phyloP scores from a whole-genome alignment of 345 rosid genomes.

The Euphorbia pulcherrima region DNA sequence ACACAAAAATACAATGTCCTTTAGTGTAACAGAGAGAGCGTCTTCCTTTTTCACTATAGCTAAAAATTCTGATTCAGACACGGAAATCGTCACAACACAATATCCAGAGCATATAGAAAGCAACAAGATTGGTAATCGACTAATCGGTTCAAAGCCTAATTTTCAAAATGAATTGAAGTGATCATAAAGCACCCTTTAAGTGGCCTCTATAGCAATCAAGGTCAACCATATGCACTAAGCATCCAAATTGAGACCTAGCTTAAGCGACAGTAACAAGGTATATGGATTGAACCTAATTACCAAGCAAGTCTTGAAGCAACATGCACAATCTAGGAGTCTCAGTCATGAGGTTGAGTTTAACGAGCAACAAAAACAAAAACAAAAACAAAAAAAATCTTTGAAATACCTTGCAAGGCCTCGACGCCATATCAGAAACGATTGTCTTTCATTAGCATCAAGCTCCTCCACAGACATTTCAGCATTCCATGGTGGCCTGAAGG shows the following conservation, averaged over 20 bases:
- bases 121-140: background rate
- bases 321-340: background rate
- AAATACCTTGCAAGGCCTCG: slow-evolving; percentile 68
- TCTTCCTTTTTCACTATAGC: background rate
- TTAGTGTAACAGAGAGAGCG: background rate
- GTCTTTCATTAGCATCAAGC: slow-evolving; percentile 66
- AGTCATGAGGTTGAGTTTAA: background rate
- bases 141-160: no score
- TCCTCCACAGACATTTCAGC: slow-evolving; percentile 59
- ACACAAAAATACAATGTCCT: background rate
- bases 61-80: background rate
- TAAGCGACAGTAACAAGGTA: background rate
- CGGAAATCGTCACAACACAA: background rate
- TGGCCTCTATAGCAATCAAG: no score
- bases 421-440: slow-evolving; percentile 77
- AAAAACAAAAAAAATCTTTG: background rate
- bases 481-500: slow-evolving; percentile 67
- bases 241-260: no score
- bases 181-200: background rate
- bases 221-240: no score
- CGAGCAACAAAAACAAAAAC: background rate
- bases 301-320: background rate
- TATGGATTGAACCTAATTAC: background rate
- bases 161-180: no score
- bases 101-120: background rate